Evolutionary conservation across 208 protist genomes (phyloP).

Genomic region (Angomonas deanei): DNA sequence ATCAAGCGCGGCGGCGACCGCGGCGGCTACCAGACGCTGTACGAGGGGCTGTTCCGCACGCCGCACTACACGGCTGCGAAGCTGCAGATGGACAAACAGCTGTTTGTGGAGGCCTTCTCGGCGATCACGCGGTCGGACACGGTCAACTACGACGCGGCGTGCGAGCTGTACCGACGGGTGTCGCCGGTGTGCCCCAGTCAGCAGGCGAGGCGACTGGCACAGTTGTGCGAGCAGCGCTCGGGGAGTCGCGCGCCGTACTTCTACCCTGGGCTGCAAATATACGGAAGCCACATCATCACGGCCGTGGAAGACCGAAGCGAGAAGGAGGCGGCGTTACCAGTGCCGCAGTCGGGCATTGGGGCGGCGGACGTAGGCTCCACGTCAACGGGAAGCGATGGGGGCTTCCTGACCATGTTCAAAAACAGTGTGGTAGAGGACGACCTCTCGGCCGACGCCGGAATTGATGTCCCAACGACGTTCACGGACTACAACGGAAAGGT

Average conservation of each 20-base stretch:
- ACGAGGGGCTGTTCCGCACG: constrained; percentile 17
- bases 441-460: constrained; percentile 14
- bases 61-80: constrained; percentile 27
- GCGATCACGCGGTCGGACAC: constrained; percentile 55
- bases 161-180: constrained; percentile 13
- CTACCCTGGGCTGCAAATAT: constrained; percentile 11
- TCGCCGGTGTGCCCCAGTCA: neutral
- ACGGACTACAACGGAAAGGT: constrained; percentile 42
- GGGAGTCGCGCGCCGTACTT: constrained; percentile 9
- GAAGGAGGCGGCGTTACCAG: constrained; percentile 4
- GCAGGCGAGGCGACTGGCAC: constrained; percentile 21
- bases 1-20: constrained; percentile 53
- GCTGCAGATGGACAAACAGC: neutral
- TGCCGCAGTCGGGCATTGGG: neutral
- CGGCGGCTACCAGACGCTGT: constrained; percentile 20
- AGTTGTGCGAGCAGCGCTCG: constrained; percentile 21
- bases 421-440: neutral
- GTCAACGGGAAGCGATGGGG: neutral
- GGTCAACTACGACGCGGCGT: constrained; percentile 38
- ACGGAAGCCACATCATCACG: constrained; percentile 23
- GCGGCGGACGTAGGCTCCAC: neutral
- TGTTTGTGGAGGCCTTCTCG: neutral
- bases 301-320: constrained; percentile 12
- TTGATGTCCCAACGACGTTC: constrained; percentile 43
- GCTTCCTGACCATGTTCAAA: neutral